These are phyloP conservation scores for Guyanaporus albipodus DNA, from an alignment of 768 basidiomycete genomes.

Conservation along the genomic window DNA sequence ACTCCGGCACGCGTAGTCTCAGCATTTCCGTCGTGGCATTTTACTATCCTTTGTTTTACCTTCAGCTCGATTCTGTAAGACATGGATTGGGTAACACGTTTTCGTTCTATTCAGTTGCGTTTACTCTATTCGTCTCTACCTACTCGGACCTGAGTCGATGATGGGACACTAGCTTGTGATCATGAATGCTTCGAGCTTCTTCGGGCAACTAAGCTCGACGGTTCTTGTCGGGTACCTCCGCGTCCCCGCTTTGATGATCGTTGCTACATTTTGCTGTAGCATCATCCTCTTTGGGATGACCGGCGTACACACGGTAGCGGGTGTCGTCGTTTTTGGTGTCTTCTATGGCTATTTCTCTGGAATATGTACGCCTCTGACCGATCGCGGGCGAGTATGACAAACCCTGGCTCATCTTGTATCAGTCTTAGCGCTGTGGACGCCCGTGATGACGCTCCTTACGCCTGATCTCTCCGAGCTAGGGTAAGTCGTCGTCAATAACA, in stretches of 20 bases:
- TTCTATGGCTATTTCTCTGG: slow-evolving; percentile 55
- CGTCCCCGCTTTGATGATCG: slow-evolving; percentile 35
- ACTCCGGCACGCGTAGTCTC: slow-evolving; percentile 12
- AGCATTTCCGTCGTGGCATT: slow-evolving; percentile 38
- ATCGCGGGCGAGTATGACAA: not conserved
- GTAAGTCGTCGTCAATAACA: too few relatives aligned
- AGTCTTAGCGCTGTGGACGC: slow-evolving; percentile 41
- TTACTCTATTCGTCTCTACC: not conserved
- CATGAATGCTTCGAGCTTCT: slow-evolving; percentile 49
- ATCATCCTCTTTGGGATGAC: slow-evolving; percentile 45
- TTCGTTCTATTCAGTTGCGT: slow-evolving; percentile 57
- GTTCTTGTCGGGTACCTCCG: slow-evolving; percentile 42
- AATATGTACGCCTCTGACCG: slow-evolving; percentile 30
- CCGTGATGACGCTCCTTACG: slow-evolving; percentile 43
- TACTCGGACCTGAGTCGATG: not conserved
- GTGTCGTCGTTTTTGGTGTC: slow-evolving; percentile 41
- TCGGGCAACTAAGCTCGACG: slow-evolving; percentile 52
- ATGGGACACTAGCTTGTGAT: slow-evolving; percentile 43
- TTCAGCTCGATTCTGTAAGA: slow-evolving; percentile 51
- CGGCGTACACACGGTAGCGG: slow-evolving; percentile 37
- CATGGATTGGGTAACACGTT: slow-evolving; percentile 43
- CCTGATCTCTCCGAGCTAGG: slow-evolving; percentile 52
- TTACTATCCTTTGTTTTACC: slow-evolving; percentile 56
- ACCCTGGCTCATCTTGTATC: not conserved
- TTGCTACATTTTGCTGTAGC: slow-evolving; percentile 36